These are phyloP conservation scores for Gryganskiella cystojenkinii DNA, from an alignment of 192 early-diverging fungal species.

Conservation along the genomic window DNA sequence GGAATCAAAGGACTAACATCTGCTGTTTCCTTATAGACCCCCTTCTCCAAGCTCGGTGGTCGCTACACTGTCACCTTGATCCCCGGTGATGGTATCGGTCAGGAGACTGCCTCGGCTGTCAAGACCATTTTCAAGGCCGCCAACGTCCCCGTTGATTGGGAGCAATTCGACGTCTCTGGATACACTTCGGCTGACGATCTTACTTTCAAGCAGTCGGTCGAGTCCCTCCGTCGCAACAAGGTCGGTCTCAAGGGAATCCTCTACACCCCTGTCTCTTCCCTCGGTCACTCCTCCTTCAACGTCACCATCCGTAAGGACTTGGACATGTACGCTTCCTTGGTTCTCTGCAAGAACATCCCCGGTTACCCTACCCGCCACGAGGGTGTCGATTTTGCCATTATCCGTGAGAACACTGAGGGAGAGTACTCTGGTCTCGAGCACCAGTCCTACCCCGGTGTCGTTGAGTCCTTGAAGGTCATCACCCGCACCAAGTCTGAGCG, in stretches of 20 bases:
- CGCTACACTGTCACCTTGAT: conserved; percentile 96
- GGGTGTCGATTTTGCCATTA: conserved; percentile 97
- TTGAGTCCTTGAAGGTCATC: conserved; percentile 98
- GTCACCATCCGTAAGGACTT: conserved; percentile 97
- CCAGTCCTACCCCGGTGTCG: conserved; percentile 96
- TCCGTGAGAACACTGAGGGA: conserved; percentile 99
- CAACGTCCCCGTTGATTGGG: conserved; percentile 95
- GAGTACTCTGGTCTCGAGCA: conserved; percentile 99
- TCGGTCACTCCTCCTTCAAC: conserved; percentile 96
- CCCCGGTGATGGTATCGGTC: conserved; percentile 98
- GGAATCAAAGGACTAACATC: background rate
- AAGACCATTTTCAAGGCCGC: conserved; percentile 95
- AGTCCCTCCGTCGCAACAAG: conserved; percentile 94
- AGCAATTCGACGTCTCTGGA: conserved; percentile 97
- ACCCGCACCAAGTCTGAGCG: conserved; percentile 98
- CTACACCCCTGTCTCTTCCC: conserved; percentile 86
- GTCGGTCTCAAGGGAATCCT: conserved; percentile 96
- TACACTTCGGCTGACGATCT: conserved; percentile 85
- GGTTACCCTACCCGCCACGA: conserved; percentile 90
- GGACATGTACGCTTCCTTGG: conserved; percentile 97
- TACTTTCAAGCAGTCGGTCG: conserved; percentile 90
- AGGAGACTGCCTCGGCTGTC: conserved; percentile 90
- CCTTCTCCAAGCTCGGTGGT: conserved; percentile 85
- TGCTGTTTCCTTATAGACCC: conserved; percentile 41
- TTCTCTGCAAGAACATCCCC: conserved; percentile 90